Evolutionary conservation across 192 early-diverging fungal genomes (phyloP).

Genomic region (Backusella liffmaniae): DNA sequence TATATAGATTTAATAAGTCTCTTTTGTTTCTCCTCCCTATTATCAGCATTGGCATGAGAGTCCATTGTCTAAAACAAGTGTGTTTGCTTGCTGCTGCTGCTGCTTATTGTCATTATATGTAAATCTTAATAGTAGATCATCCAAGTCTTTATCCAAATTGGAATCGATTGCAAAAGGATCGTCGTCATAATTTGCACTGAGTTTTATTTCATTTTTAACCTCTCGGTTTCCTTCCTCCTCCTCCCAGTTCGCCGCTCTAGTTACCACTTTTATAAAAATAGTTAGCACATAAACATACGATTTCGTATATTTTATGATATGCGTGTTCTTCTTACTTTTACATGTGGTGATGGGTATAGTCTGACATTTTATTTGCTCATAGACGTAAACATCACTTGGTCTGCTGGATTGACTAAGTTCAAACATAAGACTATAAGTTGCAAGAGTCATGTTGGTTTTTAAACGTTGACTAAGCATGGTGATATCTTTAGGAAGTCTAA

Average conservation of each 20-base stretch:
- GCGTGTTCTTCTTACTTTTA: not conserved
- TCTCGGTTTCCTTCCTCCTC: not conserved
- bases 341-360: not conserved
- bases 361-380: constrained; percentile 4
- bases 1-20: not conserved
- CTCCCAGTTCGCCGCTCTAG: not conserved
- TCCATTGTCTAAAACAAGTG: not conserved
- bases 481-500: not conserved
- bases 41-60: not conserved
- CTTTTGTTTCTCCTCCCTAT: not conserved
- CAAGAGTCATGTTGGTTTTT: constrained; percentile 1
- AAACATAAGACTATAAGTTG: not conserved
- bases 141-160: not conserved
- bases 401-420: not conserved
- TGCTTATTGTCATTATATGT: not conserved
- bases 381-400: not conserved
- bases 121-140: not conserved
- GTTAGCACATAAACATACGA: not conserved
- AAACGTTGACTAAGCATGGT: not conserved
- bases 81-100: not conserved
- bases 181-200: not conserved
- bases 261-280: not conserved
- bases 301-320: not conserved
- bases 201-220: constrained; percentile 8
- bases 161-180: not conserved